Evolutionary conservation across 1,139 yeast genomes (phyloP), one percentile per base, ranked within the genome.

Genomic region (Barnettozyma hawaiiensis): DNA sequence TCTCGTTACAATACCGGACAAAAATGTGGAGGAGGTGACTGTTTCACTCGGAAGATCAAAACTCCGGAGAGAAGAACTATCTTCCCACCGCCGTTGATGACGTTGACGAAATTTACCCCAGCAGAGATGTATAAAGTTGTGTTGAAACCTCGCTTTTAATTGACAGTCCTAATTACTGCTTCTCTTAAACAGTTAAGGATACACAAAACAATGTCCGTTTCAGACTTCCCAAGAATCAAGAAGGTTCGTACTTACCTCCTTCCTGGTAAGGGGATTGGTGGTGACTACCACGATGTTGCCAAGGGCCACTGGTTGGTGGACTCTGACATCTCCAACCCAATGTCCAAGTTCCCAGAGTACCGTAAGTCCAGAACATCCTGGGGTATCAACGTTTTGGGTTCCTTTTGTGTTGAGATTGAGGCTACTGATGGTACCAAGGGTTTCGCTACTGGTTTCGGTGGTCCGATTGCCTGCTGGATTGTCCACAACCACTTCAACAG

Each of bases 401-500:
- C 75, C 7, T 70, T 71, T 57, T 69, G 71, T 57, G 70, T 71
- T 41, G 75, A 71, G 50, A 61, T 71, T 39, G 71, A 65, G 51
- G 71, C 76, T 29, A 59, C 66, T 15, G 74, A 71, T 49, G 76
- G 76, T 38, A 65, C 73, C 12, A 67, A 58, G 39, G 76, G 76
- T 22, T 69, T 70, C 45, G 75, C 75, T 22, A 71, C 76, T 34
- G 76, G 75, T n/a, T 70, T 71, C 51, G 76, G 76, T 33, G 76
- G 76, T n/a, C 70, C 71, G 40, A 24, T 24, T 24, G 27, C 27
- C 5, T 70, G 75, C 52, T 69, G 75, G 74, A 57, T 71, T 40
- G 69, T 67, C 43, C 66, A 68, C 48, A 55, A 68, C 42, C 76
- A 71, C 54, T 71, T 71, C 53, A 61, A 62, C 52, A 61, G 76